Conservation (phyloP, 495 filamentous ascomycete genomes). For the Talaromyces proteolyticus region DNA sequence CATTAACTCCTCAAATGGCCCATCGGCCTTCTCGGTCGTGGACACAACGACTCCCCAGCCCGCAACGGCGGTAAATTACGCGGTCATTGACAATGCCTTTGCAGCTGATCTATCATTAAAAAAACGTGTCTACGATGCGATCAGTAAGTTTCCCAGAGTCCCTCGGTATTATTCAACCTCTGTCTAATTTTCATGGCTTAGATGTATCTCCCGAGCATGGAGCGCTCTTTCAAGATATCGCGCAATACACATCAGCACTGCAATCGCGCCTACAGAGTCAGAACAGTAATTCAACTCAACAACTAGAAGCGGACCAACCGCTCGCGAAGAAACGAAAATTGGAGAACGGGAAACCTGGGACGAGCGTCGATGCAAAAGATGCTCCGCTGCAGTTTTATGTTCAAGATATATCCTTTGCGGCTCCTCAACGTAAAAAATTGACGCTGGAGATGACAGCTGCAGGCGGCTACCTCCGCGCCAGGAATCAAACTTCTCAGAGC, state of each 20-base stretch:
- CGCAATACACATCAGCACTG: conserved; percentile 40
- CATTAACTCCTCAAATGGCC: conserved; percentile 25
- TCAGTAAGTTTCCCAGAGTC: conserved; percentile 26
- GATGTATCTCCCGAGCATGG: conserved; percentile 31
- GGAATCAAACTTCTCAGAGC: conserved; percentile 55
- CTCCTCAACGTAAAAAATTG: conserved; percentile 92
- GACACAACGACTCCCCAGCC: conserved; percentile 3
- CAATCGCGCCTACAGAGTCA: conserved; percentile 21
- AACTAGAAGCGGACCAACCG: conserved; percentile 26
- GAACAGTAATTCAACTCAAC: conserved; percentile 16
- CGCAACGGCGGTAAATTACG: conserved; percentile 12
- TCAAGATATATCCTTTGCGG: conserved; percentile 65
- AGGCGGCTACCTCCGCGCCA: conserved; percentile 58
- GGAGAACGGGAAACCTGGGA: conserved; percentile 38
- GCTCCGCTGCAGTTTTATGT: conserved; percentile 44
- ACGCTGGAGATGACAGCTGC: conserved; percentile 62
- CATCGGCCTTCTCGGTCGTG: conserved; percentile 1
- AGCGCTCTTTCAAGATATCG: conserved; percentile 42
- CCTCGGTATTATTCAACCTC: no score
- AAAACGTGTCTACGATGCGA: conserved; percentile 44
- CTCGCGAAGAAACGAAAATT: conserved; percentile 52
- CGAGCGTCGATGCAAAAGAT: conserved; percentile 37
- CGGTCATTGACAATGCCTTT: conserved; percentile 39
- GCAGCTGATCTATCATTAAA: conserved; percentile 36
- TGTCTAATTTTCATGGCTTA: conserved; percentile 14